Conservation (phyloP, 2,329 filamentous ascomycete species). For the Colletotrichum godetiae region DNA sequence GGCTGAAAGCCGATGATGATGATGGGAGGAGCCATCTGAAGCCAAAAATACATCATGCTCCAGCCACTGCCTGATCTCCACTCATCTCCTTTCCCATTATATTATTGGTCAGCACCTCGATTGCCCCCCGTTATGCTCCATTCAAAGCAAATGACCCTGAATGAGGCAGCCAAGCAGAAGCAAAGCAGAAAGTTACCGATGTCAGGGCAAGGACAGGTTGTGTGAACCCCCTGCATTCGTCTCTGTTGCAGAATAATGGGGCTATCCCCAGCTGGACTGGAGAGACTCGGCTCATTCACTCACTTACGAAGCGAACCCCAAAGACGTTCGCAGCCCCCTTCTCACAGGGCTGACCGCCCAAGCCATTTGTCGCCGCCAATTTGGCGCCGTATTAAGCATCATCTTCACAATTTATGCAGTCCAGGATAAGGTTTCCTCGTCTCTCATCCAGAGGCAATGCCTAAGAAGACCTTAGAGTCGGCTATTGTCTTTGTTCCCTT, state of each 20-base stretch:
- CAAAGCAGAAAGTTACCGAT: constrained; percentile 9
- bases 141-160: constrained; percentile 32
- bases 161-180: constrained; percentile 32
- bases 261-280: constrained; percentile 10
- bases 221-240: constrained; percentile 34
- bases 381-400: constrained; percentile 30
- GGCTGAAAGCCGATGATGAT: background rate
- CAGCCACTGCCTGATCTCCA: constrained; percentile 23
- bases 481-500: background rate
- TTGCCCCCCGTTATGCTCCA: constrained; percentile 20
- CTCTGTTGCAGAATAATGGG: constrained; percentile 35
- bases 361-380: constrained; percentile 19
- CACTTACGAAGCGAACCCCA: background rate
- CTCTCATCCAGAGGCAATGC: background rate
- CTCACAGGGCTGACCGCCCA: constrained; percentile 29
- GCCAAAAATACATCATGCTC: constrained; percentile 33
- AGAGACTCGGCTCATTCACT: background rate
- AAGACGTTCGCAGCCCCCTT: background rate
- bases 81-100: background rate
- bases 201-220: constrained; percentile 6
- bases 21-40: constrained; percentile 24
- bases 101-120: constrained; percentile 21
- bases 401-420: constrained; percentile 22
- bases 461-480: background rate
- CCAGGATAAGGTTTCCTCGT: constrained; percentile 3